Evolutionary conservation across 805 yeast species (phyloP).

Genomic region (Metschnikowia chrysomelidarum): DNA sequence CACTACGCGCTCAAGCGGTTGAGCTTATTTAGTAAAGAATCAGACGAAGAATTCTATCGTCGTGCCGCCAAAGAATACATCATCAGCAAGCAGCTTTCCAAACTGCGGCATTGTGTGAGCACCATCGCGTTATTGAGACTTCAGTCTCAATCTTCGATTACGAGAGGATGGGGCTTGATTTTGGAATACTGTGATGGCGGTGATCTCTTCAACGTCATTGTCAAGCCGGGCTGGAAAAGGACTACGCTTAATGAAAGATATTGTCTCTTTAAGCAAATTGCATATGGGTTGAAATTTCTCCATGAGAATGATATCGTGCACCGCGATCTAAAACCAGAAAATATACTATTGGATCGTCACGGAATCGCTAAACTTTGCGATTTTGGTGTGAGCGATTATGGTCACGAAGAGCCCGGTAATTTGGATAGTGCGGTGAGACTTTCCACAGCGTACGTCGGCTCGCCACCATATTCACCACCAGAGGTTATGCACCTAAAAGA

Average conservation of each 20-base stretch:
- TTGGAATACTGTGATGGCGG: conserved; percentile 62
- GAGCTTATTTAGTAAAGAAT: conserved; percentile 56
- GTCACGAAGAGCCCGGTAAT: conserved; percentile 54
- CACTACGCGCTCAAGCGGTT: conserved; percentile 67
- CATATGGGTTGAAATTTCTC: conserved; percentile 57
- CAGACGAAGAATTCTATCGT: conserved; percentile 60
- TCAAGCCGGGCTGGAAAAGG: conserved; percentile 59
- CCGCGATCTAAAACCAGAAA: conserved; percentile 75
- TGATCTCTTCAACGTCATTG: conserved; percentile 57
- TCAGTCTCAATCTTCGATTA: conserved; percentile 51
- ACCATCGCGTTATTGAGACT: conserved; percentile 55
- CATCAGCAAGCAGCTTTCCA: conserved; percentile 52
- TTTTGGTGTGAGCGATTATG: conserved; percentile 72
- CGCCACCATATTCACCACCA: conserved; percentile 81
- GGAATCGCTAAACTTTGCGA: conserved; percentile 71
- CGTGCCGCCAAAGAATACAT: conserved; percentile 64
- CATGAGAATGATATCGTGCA: conserved; percentile 70
- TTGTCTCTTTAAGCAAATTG: conserved; percentile 69
- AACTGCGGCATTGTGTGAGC: conserved; percentile 60
- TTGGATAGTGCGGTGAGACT: conserved; percentile 38
- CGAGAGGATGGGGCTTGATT: conserved; percentile 76
- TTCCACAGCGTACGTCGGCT: conserved; percentile 59
- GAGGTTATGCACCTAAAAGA: conserved; percentile 60
- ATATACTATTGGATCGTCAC: conserved; percentile 53
- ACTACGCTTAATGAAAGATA: conserved; percentile 50